These are phyloP conservation scores for Draba incana DNA, from an alignment of 345 rosid species.

Conservation along the genomic window DNA sequence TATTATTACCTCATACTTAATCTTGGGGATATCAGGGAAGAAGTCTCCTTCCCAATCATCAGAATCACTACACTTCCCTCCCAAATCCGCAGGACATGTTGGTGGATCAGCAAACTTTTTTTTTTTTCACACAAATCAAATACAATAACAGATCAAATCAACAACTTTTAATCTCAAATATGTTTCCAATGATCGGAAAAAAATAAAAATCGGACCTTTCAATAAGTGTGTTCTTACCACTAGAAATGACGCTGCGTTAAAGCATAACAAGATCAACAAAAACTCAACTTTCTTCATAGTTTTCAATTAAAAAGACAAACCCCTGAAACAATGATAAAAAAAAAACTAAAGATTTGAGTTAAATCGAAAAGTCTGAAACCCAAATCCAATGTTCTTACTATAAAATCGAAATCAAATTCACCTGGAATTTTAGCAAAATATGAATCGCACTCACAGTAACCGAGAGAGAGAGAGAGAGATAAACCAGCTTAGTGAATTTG, in stretches of 20 bases:
- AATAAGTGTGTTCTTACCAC: constrained; percentile 46
- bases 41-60: constrained; percentile 93
- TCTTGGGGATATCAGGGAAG: constrained; percentile 76
- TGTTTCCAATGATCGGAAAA: background rate
- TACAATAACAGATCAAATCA: background rate
- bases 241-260: constrained; percentile 34
- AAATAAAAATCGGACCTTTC: background rate
- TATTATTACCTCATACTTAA: constrained; percentile 74
- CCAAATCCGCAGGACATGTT: constrained; percentile 81
- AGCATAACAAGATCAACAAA: constrained; percentile 45
- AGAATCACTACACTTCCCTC: constrained; percentile 53
- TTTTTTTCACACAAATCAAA: constrained; percentile 38
- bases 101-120: constrained; percentile 59
- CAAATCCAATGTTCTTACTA: background rate
- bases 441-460: background rate
- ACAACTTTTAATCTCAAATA: background rate
- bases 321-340: background rate
- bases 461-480: background rate
- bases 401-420: background rate
- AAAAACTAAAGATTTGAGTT: background rate
- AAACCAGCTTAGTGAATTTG: background rate
- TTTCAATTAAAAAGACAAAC: background rate
- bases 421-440: background rate
- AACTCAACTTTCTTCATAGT: constrained; percentile 45
- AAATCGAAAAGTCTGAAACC: background rate